These are phyloP conservation scores for Cercospora brassicicola DNA, from an alignment of 2,329 filamentous ascomycete genomes.

Conservation along the genomic window DNA sequence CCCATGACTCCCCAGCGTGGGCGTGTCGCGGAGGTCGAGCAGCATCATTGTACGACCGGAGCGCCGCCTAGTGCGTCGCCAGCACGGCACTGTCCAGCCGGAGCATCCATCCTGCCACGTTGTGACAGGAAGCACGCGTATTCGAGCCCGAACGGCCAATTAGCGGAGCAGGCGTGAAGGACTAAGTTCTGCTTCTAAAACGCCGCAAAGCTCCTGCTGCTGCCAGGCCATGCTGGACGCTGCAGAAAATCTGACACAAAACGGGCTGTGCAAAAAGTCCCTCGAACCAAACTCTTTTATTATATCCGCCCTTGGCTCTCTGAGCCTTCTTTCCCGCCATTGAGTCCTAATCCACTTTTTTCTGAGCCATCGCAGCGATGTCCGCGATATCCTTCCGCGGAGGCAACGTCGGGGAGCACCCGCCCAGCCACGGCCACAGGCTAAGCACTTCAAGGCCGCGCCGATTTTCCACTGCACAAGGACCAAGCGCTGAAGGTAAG, in stretches of 20 bases:
- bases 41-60: not conserved
- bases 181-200: not conserved
- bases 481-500: constrained; percentile 28
- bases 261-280: not conserved
- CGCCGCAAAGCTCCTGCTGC: not conserved
- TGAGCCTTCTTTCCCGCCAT: not conserved
- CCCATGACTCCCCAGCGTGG: not conserved
- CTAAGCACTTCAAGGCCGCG: constrained; percentile 14
- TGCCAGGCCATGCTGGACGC: not conserved
- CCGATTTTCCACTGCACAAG: constrained; percentile 25
- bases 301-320: not conserved
- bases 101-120: not conserved
- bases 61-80: not conserved
- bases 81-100: not conserved
- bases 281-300: not conserved
- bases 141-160: not conserved
- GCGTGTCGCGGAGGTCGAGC: not conserved
- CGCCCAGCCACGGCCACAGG: constrained; percentile 9
- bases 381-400: constrained; percentile 10
- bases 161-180: not conserved
- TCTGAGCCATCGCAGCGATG: not conserved
- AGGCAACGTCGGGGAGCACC: constrained; percentile 11
- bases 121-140: not conserved
- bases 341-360: not conserved
- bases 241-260: not conserved